phyloP scores from a whole-genome alignment of 2,329 filamentous ascomycete species.

The Pezicula neosporulosa region DNA sequence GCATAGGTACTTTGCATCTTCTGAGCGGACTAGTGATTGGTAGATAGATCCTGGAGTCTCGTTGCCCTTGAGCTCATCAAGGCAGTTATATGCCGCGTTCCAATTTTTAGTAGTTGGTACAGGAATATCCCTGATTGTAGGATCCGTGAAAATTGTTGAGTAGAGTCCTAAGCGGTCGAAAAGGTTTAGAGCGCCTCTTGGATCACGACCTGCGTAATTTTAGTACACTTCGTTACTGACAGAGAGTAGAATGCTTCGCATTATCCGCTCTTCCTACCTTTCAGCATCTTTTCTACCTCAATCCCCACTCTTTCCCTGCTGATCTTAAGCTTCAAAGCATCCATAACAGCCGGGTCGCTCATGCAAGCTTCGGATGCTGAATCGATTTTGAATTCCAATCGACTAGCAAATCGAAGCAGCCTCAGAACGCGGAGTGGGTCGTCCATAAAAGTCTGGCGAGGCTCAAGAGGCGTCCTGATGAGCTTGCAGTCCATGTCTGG shows the following conservation, averaged over 20 bases:
- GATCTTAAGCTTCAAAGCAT: slow-evolving; percentile 81
- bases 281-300: slow-evolving; percentile 89
- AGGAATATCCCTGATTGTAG: slow-evolving; percentile 47
- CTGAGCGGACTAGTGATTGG: slow-evolving; percentile 53
- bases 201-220: slow-evolving; percentile 47
- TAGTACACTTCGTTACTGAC: slow-evolving; percentile 9
- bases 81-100: slow-evolving; percentile 58
- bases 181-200: slow-evolving; percentile 57
- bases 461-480: slow-evolving; percentile 83
- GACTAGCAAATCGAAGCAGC: slow-evolving; percentile 85
- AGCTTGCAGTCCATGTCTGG: slow-evolving; percentile 68
- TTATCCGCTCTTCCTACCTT: slow-evolving; percentile 42
- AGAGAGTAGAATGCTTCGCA: slow-evolving; percentile 5
- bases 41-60: slow-evolving; percentile 45
- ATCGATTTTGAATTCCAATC: slow-evolving; percentile 78
- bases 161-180: slow-evolving; percentile 68
- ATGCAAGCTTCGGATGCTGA: slow-evolving; percentile 66
- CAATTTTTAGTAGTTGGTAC: slow-evolving; percentile 58
- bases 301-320: slow-evolving; percentile 84
- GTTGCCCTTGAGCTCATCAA: slow-evolving; percentile 47
- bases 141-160: slow-evolving; percentile 70
- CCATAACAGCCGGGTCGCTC: slow-evolving; percentile 72
- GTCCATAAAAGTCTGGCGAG: slow-evolving; percentile 89
- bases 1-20: slow-evolving; percentile 65
- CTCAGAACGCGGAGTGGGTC: slow-evolving; percentile 86